Conservation (phyloP, 306 rosid species). For the Trifolium subterraneum region DNA sequence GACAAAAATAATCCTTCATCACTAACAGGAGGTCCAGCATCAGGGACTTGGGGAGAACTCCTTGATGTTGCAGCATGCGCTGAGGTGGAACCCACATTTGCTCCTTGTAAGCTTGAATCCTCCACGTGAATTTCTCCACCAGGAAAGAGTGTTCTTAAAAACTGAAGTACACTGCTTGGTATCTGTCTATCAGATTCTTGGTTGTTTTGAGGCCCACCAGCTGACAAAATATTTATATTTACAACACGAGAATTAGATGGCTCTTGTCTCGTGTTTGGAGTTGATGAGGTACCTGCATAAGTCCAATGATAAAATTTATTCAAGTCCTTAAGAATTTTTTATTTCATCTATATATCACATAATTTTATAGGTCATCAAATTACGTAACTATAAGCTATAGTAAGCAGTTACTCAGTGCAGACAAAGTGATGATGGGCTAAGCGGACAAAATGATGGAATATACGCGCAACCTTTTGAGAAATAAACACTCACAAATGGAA, state of each 20-base stretch:
- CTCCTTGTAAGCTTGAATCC: conserved; percentile 67
- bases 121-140: conserved; percentile 89
- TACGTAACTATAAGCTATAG: conserved; percentile 11
- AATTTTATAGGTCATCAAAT: not conserved
- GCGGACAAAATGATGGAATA: conserved; percentile 15
- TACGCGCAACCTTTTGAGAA: no score
- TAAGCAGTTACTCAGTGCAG: conserved; percentile 15
- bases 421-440: conserved; percentile 17
- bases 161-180: conserved; percentile 65
- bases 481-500: no score
- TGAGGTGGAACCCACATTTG: conserved; percentile 47
- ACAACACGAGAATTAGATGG: conserved; percentile 60
- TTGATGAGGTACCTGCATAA: conserved; percentile 56
- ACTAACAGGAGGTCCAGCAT: conserved; percentile 66
- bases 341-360: conserved; percentile 12
- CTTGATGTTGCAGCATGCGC: conserved; percentile 62
- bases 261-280: conserved; percentile 59
- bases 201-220: conserved; percentile 70
- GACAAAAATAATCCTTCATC: conserved; percentile 88
- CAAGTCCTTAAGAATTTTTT: conserved; percentile 8
- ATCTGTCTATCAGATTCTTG: conserved; percentile 77
- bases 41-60: conserved; percentile 50
- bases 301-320: conserved; percentile 36
- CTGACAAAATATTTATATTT: conserved; percentile 68
- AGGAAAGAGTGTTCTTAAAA: conserved; percentile 74